These are phyloP conservation scores for Chlamydomonas sp. DNA, from an alignment of 139 green algal genomes.

Conservation along the genomic window DNA sequence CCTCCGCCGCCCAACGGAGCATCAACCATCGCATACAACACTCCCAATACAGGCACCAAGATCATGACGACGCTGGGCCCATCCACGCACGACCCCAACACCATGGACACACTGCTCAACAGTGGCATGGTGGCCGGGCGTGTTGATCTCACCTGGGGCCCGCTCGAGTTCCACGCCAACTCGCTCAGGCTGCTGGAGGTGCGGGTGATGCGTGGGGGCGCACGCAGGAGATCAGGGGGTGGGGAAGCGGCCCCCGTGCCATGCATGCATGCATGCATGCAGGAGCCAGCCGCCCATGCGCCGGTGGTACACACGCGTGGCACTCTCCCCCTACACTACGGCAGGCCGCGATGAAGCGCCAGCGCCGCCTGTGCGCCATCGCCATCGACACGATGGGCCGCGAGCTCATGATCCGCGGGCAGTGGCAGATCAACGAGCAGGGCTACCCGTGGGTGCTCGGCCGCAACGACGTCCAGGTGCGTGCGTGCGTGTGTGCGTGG, in stretches of 20 bases:
- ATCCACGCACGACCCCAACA: conserved; percentile 50
- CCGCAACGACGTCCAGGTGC: conserved; percentile 15
- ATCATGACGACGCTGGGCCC: conserved; percentile 36
- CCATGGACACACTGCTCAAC: conserved; percentile 52
- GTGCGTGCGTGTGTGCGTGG: conserved; percentile 1
- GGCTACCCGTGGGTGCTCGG: conserved; percentile 31
- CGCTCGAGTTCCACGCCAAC: conserved; percentile 47
- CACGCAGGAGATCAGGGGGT: no score
- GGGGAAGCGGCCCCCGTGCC: no score
- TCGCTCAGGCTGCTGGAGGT: conserved; percentile 43
- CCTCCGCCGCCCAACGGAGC: no score
- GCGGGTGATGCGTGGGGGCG: no score
- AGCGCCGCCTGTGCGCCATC: conserved; percentile 64
- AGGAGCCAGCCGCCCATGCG: no score
- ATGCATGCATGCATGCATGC: no score
- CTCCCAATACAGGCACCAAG: conserved; percentile 17
- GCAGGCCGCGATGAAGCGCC: conserved; percentile 62
- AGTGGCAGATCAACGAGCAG: conserved; percentile 26
- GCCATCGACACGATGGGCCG: conserved; percentile 78
- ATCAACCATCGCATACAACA: background rate
- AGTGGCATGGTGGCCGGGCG: conserved; percentile 59
- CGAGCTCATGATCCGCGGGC: conserved; percentile 63
- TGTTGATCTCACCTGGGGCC: conserved; percentile 39
- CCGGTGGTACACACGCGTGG: no score
- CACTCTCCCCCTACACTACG: no score